Base-by-base conservation (phyloP, 345 rosid genomes). In the Carallia brachiata region DNA sequence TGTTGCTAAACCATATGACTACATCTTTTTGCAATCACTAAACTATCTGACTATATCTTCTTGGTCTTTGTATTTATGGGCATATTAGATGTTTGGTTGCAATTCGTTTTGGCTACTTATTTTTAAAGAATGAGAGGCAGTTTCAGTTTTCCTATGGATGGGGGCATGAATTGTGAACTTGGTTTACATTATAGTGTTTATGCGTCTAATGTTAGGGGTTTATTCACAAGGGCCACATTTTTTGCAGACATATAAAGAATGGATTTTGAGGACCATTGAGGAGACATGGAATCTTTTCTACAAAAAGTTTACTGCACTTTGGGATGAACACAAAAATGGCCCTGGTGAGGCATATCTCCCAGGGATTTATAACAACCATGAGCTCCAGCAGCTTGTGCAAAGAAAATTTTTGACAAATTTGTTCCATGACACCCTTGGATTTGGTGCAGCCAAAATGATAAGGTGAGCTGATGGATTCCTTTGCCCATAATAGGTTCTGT, bases 361-460 rank as follows among this genome's bases (percentile, higher is more conserved):
- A 12, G 96, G 73, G 73, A 89, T 95, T 70, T 92, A 95, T 70
- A 85, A 84, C 73, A 88, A 77, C 47, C 66, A 72, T 1, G 91
- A 87, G 80, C 83, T 92, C 77, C 84, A 61, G 73, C 77, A 83
- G 85, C 89, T 88, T 57, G 82, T 84, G 39, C 90, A 85, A 78
- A 85, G 69, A 67, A 84, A 83, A 53, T 92, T 62, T 74, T 85
- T 95, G 87, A 73, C 15, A 65, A 88, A 86, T 69, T 76, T 95
- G 78, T 77, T 92, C 79, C 97, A 90, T 64, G 97, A 92, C 66
- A 70, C 90, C 37, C 93, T 95, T 66, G 99, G 99, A 62, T 95
- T 90, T 36, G 99, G 97, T 34, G 91, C 97, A 64, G 97, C 97
- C 67, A 92, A 95, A 79, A 95, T 95, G 99, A 92, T 90, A 54